Conservation (phyloP, 805 yeast species). For the Sugiyamaella marilandica region DNA sequence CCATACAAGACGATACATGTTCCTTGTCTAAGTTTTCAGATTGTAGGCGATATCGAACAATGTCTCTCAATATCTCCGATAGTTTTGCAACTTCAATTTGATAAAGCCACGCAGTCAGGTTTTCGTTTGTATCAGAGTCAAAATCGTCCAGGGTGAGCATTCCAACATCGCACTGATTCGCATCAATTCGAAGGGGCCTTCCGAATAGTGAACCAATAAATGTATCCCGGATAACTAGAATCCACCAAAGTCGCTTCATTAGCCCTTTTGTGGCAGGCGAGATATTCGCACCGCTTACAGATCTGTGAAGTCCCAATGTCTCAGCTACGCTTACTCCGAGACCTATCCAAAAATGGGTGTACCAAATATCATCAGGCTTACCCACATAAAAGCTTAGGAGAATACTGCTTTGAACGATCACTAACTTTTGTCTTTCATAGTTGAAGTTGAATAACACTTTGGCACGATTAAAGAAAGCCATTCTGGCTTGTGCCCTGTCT, state of each 20-base stretch:
- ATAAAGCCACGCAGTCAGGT: not conserved
- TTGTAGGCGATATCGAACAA: slow-evolving; percentile 6
- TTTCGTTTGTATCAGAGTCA: slow-evolving; percentile 2
- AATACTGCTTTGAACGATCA: slow-evolving; percentile 8
- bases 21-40: slow-evolving; percentile 6
- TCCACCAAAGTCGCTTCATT: slow-evolving; percentile 15
- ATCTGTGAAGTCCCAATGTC: slow-evolving; percentile 15
- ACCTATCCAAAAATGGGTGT: slow-evolving; percentile 10
- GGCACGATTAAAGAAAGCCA: slow-evolving; percentile 11
- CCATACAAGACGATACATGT: not conserved
- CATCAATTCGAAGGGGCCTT: slow-evolving; percentile 10
- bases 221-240: slow-evolving; percentile 13
- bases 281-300: slow-evolving; percentile 3
- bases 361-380: slow-evolving; percentile 13
- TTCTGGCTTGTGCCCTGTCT: slow-evolving; percentile 8
- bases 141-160: slow-evolving; percentile 13
- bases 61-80: slow-evolving; percentile 4
- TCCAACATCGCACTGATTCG: slow-evolving; percentile 16
- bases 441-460: slow-evolving; percentile 8
- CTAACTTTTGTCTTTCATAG: slow-evolving; percentile 8
- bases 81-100: not conserved
- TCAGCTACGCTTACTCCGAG: slow-evolving; percentile 13
- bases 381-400: slow-evolving; percentile 11
- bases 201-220: slow-evolving; percentile 14
- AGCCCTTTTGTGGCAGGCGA: slow-evolving; percentile 6